Percentiles rank a stretch among this genome's conserved stretches.
Evolutionary conservation across 2,329 filamentous ascomycete genomes (phyloP).

Genomic region (Ceratocystis harringtonii): DNA sequence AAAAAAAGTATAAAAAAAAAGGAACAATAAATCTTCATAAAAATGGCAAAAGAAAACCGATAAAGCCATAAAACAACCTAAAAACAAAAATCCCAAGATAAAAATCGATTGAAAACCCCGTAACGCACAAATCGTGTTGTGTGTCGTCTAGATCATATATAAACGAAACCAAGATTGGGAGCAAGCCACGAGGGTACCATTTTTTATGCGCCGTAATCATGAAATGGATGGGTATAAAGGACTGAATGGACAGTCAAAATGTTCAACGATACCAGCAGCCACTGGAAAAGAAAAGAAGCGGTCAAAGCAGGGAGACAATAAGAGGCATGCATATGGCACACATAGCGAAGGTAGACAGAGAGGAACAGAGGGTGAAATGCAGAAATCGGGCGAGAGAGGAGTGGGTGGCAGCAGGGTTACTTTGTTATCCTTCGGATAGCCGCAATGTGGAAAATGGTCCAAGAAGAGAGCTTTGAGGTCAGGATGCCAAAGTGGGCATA

Average conservation of each 20-base stretch:
- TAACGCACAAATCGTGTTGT: neutral
- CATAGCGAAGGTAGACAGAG: neutral
- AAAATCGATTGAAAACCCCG: constrained; percentile 4
- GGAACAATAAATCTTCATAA: neutral
- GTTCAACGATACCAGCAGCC: neutral
- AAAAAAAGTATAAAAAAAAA: neutral
- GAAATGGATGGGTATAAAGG: constrained; percentile 6
- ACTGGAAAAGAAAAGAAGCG: constrained; percentile 9
- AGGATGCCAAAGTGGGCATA: neutral
- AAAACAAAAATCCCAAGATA: neutral
- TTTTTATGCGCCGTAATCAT: constrained; percentile 5
- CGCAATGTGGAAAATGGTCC: neutral
- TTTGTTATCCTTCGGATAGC: neutral
- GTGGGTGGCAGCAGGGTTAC: neutral
- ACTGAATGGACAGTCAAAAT: constrained; percentile 1
- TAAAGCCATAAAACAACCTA: neutral
- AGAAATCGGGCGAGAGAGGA: neutral
- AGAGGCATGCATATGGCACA: neutral
- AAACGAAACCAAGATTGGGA: constrained; percentile 1
- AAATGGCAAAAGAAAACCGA: neutral
- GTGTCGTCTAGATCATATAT: constrained; percentile 1
- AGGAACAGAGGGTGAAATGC: neutral
- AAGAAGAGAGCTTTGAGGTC: neutral
- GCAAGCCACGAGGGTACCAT: neutral
- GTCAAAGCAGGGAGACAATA: neutral